Base-by-base conservation (phyloP, 202 grass and related monocot genomes). In the Digitaria exilis region DNA sequence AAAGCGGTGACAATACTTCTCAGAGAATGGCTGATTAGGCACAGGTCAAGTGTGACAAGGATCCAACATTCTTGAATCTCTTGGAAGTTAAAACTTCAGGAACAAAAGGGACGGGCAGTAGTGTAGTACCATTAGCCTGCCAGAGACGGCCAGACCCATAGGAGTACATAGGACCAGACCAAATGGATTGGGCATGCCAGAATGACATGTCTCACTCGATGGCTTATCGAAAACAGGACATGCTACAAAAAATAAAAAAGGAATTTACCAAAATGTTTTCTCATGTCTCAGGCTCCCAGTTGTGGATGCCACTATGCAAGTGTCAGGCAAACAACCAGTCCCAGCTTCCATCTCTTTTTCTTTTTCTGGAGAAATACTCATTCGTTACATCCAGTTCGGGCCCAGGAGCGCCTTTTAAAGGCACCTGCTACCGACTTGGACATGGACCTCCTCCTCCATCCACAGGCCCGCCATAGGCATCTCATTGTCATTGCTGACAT, bases 121-220 rank as follows among this genome's bases (percentile, higher is more conserved):
- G 35, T 22, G 25, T 48, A 39, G 21, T 31, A 14, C 21, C 63
- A 13, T 15, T 56, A 58, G 55, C 55, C 56, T 78, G 29, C 43
- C 22, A 65, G 7, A 39, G 37, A 39, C 37, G 37, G 37, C 37
- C 30, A 60, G 14, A 7, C 18, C 28, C 39, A 46, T 43, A 69
- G 17, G 19, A 58, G n/a, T 55, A 67, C 39, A 46, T 43, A 69
- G 17, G 19, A 58, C 30, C 64, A 67, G 50, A 51, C 22, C n/a
- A 22, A 67, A 79, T 21, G 2, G 16, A 59, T n/a, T 22, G 29
- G 49, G 15, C 21, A 56, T 13, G 45, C 9, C 29, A 73, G 18
- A 73, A 35, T 63, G 71, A 77, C n/a, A 32, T 81, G 70, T 50
- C 84, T 65, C 16, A 21, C 64, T 67, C 62, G 51, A 82, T 25